phyloP scores from a whole-genome alignment of 495 filamentous ascomycete species.

The Annulohypoxylon maeteangense region DNA sequence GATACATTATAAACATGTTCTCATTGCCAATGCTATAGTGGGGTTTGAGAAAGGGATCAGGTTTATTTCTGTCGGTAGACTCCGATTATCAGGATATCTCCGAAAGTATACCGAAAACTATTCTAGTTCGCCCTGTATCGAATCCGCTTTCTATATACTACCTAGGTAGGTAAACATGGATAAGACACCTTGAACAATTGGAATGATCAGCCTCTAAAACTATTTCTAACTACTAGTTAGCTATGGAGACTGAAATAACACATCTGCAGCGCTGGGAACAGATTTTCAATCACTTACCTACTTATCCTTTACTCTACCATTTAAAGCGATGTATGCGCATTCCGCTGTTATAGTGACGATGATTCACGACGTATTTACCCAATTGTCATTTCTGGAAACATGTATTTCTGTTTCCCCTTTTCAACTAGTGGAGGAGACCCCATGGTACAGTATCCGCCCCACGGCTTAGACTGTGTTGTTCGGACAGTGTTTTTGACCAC shows the following conservation, averaged over 20 bases:
- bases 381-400: background rate
- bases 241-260: no score
- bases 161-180: background rate
- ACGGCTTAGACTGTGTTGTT: background rate
- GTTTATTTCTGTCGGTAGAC: background rate
- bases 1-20: background rate
- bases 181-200: background rate
- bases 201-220: background rate
- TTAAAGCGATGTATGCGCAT: no score
- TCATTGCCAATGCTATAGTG: background rate
- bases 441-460: background rate
- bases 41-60: background rate
- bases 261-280: background rate
- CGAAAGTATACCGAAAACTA: background rate
- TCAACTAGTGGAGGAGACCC: background rate
- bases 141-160: background rate
- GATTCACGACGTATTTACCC: background rate
- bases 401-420: background rate
- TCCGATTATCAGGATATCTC: constrained; percentile 1
- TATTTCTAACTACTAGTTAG: background rate
- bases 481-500: background rate
- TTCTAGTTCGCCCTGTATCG: background rate
- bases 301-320: background rate
- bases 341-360: no score
- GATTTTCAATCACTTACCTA: background rate